phyloP scores from a whole-genome alignment of 768 basidiomycete species.

The Hemileccinum rubropunctum region DNA sequence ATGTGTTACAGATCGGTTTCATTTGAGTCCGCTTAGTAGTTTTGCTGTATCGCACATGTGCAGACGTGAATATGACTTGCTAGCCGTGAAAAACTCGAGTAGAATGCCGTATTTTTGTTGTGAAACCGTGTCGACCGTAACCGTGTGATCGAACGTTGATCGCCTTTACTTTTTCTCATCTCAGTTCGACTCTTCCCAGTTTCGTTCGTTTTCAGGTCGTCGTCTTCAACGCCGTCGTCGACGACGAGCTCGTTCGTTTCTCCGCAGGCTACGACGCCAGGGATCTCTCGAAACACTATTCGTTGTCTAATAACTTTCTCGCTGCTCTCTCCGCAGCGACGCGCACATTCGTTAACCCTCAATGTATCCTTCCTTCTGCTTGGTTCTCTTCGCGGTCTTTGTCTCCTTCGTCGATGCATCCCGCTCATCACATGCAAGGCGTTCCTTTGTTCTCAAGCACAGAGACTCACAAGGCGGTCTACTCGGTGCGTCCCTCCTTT shows the following conservation, averaged over 20 bases:
- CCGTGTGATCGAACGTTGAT: constrained; percentile 17
- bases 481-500: constrained; percentile 5
- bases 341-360: constrained; percentile 41
- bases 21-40: constrained; percentile 64
- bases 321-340: constrained; percentile 12
- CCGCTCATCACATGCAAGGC: constrained; percentile 41
- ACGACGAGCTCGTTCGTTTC: background rate
- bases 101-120: background rate
- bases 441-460: constrained; percentile 28
- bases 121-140: constrained; percentile 1
- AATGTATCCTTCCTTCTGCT: constrained; percentile 20
- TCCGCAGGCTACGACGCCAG: constrained; percentile 1
- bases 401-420: constrained; percentile 30
- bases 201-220: background rate
- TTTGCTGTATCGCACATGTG: no score
- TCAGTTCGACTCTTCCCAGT: constrained; percentile 5
- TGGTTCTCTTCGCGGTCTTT: constrained; percentile 30
- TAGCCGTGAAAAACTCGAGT: no score
- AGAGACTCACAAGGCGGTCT: constrained; percentile 19
- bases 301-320: background rate
- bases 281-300: background rate
- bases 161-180: constrained; percentile 6
- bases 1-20: constrained; percentile 74
- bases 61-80: no score
- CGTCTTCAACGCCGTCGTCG: constrained; percentile 11